Evolutionary conservation across 2,329 filamentous ascomycete species (phyloP).

Genomic region (Grosmannia serpens): DNA sequence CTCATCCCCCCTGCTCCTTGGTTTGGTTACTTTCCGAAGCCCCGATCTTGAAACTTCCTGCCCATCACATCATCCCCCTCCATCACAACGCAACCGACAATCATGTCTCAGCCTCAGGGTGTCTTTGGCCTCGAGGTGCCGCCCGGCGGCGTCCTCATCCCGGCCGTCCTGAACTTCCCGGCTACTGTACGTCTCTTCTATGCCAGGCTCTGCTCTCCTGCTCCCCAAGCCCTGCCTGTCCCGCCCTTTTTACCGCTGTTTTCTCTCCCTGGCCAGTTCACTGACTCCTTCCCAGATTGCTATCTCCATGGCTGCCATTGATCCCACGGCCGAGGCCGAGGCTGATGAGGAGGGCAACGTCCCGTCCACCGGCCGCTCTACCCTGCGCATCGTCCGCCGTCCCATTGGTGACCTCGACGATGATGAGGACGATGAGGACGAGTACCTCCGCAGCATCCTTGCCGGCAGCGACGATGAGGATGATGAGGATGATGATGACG

Average conservation of each 20-base stretch:
- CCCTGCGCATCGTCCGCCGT: slow-evolving; percentile 80
- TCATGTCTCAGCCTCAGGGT: slow-evolving; percentile 12
- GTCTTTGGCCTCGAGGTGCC: slow-evolving; percentile 89
- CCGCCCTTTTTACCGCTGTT: not conserved
- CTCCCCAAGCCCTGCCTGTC: not conserved
- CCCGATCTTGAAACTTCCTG: slow-evolving; percentile 3
- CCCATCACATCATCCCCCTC: not conserved
- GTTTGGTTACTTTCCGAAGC: slow-evolving; percentile 6
- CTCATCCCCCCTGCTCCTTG: not conserved
- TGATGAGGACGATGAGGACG: slow-evolving; percentile 48
- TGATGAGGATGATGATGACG: slow-evolving; percentile 49
- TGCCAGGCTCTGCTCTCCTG: not conserved
- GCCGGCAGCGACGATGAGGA: slow-evolving; percentile 39
- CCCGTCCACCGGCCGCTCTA: slow-evolving; percentile 60
- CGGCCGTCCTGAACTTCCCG: slow-evolving; percentile 66
- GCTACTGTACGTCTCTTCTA: slow-evolving; percentile 55
- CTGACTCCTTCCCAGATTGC: slow-evolving; percentile 54
- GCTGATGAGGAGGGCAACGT: slow-evolving; percentile 51
- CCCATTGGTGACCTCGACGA: slow-evolving; percentile 34
- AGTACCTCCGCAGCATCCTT: slow-evolving; percentile 47
- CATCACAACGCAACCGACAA: not conserved
- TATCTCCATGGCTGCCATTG: slow-evolving; percentile 97
- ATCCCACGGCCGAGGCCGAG: slow-evolving; percentile 68
- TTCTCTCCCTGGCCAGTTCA: not conserved
- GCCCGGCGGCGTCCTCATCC: slow-evolving; percentile 69